Conservation (phyloP, 768 basidiomycete species). For the Mycena haematopus region DNA sequence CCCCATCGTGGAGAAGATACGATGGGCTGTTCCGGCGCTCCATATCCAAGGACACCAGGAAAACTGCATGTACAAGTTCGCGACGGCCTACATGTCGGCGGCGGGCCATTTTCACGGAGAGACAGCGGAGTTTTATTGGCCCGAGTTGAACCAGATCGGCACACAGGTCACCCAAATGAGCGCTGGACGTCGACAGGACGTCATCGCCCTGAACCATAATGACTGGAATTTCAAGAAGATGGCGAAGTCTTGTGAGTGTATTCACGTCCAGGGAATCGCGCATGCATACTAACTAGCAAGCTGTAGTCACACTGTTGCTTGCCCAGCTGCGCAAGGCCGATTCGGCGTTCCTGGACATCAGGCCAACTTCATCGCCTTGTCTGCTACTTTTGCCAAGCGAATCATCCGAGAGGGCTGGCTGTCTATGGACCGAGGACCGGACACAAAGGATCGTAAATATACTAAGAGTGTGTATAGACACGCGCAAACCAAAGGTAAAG, state of each 20-base stretch:
- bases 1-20: slow-evolving; percentile 18
- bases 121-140: background rate
- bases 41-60: slow-evolving; percentile 33
- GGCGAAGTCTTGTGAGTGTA: background rate
- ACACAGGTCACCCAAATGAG: slow-evolving; percentile 32
- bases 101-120: slow-evolving; percentile 30
- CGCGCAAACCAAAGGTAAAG: background rate
- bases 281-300: no score
- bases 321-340: background rate
- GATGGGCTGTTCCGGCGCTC: slow-evolving; percentile 24
- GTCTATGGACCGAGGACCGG: background rate
- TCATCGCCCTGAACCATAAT: slow-evolving; percentile 27
- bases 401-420: background rate
- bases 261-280: no score
- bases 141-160: slow-evolving; percentile 17
- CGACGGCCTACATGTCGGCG: slow-evolving; percentile 22
- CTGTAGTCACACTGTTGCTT: background rate
- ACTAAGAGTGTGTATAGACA: background rate
- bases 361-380: background rate
- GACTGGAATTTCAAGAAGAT: slow-evolving; percentile 33
- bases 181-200: slow-evolving; percentile 31
- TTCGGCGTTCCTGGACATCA: background rate
- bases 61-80: slow-evolving; percentile 26
- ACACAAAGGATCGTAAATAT: background rate
- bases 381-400: background rate